Base-by-base conservation (phyloP, 306 rosid genomes). In the Cucurbita maxima region DNA sequence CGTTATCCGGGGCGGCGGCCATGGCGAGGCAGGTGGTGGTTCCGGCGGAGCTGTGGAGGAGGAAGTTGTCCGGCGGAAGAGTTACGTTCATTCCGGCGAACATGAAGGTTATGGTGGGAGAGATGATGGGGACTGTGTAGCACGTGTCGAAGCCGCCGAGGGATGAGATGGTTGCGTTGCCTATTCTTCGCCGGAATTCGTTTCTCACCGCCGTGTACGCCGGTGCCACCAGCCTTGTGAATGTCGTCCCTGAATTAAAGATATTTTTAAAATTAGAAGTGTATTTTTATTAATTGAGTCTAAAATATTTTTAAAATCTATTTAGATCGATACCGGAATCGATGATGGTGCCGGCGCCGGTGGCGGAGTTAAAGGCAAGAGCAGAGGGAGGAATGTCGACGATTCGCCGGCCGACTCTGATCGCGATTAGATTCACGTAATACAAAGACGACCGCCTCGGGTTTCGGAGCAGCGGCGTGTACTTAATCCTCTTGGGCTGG, bases 141-240 rank as follows among this genome's bases (percentile, higher is more conserved):
- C 99, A 95, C 5, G 99, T 95, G 82, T 95, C 99, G 20, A 95
- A 95, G 18, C 99, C 99, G 14, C 99, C 99, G 1, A 95, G 80
- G 6, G 84, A 25, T 8, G 97, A 82, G 63, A 84, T 86, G 0
- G 75, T n/a, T 4, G 84, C 11, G 11, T 58, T 50, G 37, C 82
- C 81, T 0, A 89, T 87, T 71, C 97, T 81, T 55, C 89, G 73
- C 0, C 92, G 77, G 75, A 95, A 95, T 79, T 88, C 99, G 14
- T 95, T 75, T 20, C 97, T 83, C 18, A 91, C 89, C 0, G 96
- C 97, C 0, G 36, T 55, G 60, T 91, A 95, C 0, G 80, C 99
- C 9, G 99, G 96, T 61, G 61, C 75, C 37, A 85, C 99, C 41
- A 95, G 79, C 11, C 99, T 76, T 10, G 97, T 95, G 76, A 95